Conservation (phyloP, 73 alveolate genomes). For the Paramecium caudatum region DNA sequence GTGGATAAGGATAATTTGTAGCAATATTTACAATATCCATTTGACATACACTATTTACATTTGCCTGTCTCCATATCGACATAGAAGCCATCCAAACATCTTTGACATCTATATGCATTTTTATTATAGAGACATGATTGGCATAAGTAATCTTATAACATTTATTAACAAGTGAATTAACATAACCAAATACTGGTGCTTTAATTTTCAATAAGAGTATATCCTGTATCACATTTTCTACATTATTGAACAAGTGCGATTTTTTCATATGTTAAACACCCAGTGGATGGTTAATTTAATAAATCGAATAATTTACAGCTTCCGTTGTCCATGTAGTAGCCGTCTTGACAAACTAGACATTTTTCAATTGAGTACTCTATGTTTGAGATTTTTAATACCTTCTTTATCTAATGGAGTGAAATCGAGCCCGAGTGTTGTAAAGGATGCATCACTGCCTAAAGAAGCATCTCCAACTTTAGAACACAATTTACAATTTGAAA, state of each 20-base stretch:
- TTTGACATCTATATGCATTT: neutral
- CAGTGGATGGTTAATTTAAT: neutral
- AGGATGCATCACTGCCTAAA: neutral
- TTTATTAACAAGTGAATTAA: neutral
- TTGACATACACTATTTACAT: neutral
- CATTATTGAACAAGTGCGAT: neutral
- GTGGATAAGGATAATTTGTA: neutral
- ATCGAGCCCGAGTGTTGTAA: neutral
- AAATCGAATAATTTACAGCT: neutral
- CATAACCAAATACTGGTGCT: neutral
- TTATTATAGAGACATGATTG: conserved; percentile 9
- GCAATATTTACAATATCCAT: conserved; percentile 26
- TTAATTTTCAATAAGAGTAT: neutral
- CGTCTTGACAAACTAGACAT: conserved; percentile 4
- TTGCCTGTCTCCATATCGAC: conserved; percentile 60
- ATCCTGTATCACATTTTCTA: conserved; percentile 22
- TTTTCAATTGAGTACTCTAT: conserved; percentile 8
- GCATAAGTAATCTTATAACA: conserved; percentile 9
- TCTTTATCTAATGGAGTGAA: conserved; percentile 7
- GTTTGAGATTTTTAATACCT: neutral
- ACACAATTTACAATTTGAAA: conserved; percentile 39
- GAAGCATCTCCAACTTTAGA: conserved; percentile 35
- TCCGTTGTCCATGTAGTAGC: neutral
- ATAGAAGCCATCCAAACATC: conserved; percentile 35
- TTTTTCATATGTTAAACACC: neutral